Evolutionary conservation across 2,329 filamentous ascomycete genomes (phyloP), one percentile per base, ranked within the genome.

Genomic region (Pseudomassariella vexata): DNA sequence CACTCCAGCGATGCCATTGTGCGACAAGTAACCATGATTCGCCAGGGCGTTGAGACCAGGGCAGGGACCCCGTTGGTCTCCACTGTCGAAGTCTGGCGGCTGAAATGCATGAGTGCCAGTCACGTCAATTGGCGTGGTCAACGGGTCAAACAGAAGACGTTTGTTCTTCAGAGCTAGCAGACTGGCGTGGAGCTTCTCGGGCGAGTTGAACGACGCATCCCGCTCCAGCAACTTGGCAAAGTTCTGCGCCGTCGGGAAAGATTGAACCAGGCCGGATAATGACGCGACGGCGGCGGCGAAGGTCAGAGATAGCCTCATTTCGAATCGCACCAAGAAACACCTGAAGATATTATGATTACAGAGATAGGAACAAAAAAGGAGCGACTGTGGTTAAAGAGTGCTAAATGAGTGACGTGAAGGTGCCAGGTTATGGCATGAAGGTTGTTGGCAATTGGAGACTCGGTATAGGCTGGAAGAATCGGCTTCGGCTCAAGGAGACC

Each of bases 11-110:
- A 52, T 40, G 30, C 51, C 51, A 32, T 49, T 40, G 14, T 37
- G 49, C 20, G 44, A 38, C 6, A 54, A 36, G 30, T 54, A 54
- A 20, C 39, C 37, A 31, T 54, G 50, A 38, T 54, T 54, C 3
- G 50, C 46, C 19, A 53, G 32, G 3, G 51, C 48, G 19, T 54
- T 53, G 26, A 53, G 34, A 26, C 48, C 45, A 3, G 49, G 48
- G 16, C 49, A 53, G 18, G 46, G 48, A 12, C 49, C 49, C 16
- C 48, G 45, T 31, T 44, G 42, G 34, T 52, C 48, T 6, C 49
- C 48, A 11, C 18, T 35, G n/a, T 32, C 29, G 16, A 44, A 33
- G 28, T 46, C 24, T 12, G 43, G 43, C 9, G 39, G 23, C 29
- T 35, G 35, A 26, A 44, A 46, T 10, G 34, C 30, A 30, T 46